A percentile compares a stretch with the other conserved stretches of the same genome.
Evolutionary conservation across 495 filamentous ascomycete species (phyloP).

Genomic region (Pseudevernia furfuracea): DNA sequence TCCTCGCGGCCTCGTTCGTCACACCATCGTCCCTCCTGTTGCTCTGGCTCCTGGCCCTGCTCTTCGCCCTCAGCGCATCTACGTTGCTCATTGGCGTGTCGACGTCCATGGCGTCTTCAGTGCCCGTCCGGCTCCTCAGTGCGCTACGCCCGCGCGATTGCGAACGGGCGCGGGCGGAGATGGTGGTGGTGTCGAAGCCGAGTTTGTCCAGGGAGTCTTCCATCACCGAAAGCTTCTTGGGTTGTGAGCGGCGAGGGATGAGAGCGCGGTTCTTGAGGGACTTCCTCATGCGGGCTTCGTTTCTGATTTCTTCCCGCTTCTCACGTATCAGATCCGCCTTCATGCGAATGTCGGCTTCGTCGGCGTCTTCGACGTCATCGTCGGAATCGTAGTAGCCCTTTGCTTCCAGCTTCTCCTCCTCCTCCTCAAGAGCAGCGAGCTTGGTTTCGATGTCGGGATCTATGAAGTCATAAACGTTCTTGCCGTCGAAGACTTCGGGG

Average conservation of each 20-base stretch:
- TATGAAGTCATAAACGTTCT: conserved; percentile 94
- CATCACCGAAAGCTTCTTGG: conserved; percentile 76
- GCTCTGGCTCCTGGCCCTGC: conserved; percentile 65
- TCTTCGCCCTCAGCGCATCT: conserved; percentile 65
- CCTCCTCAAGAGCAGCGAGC: conserved; percentile 81
- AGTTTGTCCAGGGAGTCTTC: conserved; percentile 73
- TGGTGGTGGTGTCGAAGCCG: conserved; percentile 72
- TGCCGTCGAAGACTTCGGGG: conserved; percentile 85
- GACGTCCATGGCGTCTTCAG: conserved; percentile 77
- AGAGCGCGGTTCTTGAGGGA: conserved; percentile 90
- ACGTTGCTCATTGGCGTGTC: conserved; percentile 49
- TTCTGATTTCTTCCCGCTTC: conserved; percentile 78
- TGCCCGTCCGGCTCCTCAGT: conserved; percentile 33
- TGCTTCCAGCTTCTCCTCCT: conserved; percentile 83
- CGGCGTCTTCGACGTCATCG: conserved; percentile 65
- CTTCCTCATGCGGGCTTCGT: conserved; percentile 87
- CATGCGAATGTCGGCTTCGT: conserved; percentile 74
- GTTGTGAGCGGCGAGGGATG: conserved; percentile 68
- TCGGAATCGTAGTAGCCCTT: conserved; percentile 73
- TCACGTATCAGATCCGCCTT: conserved; percentile 94
- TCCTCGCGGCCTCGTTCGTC: conserved; percentile 46
- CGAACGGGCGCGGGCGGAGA: conserved; percentile 61
- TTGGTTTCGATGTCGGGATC: conserved; percentile 94
- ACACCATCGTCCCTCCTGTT: conserved; percentile 84
- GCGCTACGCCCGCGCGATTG: conserved; percentile 63